Base-by-base conservation (phyloP, 148 eudicot species). In the Camellia japonica region DNA sequence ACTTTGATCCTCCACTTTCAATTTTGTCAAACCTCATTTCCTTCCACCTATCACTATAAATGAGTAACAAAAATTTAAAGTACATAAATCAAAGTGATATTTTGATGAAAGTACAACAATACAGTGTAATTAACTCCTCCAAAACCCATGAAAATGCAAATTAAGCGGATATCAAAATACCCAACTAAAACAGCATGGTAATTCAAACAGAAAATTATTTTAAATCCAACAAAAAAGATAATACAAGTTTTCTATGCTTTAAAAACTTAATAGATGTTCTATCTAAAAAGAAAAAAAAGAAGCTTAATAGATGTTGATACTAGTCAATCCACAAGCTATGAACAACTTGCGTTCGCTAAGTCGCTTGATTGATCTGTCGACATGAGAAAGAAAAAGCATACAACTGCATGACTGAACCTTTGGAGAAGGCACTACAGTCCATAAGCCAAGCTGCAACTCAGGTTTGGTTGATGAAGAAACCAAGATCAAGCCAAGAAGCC, bases 401-500 rank as follows among this genome's bases (percentile, higher is more conserved):
- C 12, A 51, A 77, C 38, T n/a, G 69, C 56, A 62, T 10, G 3
- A 63, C 10, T 16, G 30, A 76, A 43, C 19, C 49, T 11, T 20
- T 60, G 47, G 15, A 30, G 38, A 8, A 55, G 38, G 5, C 62
- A 30, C n/a, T 51, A n/a, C 38, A 15, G 11, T 77, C 79, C 6
- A 30, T n/a, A 15, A 64, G 47, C 56, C 66, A 5, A 13, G 44
- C 71, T 20, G 60, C 46, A 7, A 66, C 44, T 67, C 16, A 5
- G 63, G 54, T 16, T 16, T 18, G 80, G 67, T 8, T 5, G 52
- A 3, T 1, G 11, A 59, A 51, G 60, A 73, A 61, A 8, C 38
- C 77, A 71, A 84, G 5, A 64, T 76, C 78, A 89, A 58, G 61
- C 92, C 94, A 87, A 89, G 84, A 79, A 89, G 78, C 96, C 91